Evolutionary conservation across 225 moss, liverwort and hornwort genomes (phyloP), one percentile per base, ranked within the genome.

Genomic region (Polytrichum commune): DNA sequence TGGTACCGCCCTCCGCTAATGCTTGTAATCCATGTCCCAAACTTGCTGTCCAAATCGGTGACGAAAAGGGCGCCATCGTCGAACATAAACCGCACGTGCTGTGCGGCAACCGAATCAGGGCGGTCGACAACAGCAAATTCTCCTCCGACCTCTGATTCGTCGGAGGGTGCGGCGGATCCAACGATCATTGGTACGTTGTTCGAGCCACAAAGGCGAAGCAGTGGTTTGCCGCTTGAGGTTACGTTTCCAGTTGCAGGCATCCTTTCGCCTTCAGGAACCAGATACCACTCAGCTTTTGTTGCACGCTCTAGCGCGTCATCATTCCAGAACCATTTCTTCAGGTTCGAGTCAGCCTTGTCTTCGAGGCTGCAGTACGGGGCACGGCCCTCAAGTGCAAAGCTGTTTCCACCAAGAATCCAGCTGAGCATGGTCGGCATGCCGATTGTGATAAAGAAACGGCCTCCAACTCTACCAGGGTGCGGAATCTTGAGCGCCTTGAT

Each of bases 321-420:
- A 57, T 95, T 81, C 81, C 83, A 78, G 65, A 98, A 93, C 98
- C 98, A 98, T 54, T 86, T 84, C 71, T 33, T 90, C 64, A 98
- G 77, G 24, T 93, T 95, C 1, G 80, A 19, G 66, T 86, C 69
- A 0, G 98, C 95, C 87, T 98, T 98, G 71, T 98, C 98, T 33
- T 95, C 93, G 70, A 98, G 72, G 70, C 95, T 89, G 73, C 98
- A 98, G 19, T 83, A 83, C 0, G 98, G 98, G 61, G 88, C 90
- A 33, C 98, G 89, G 20, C 93, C 98, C 80, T 93, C 91, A 54
- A 98, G 66, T 1, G 90, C 89, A 77, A 83, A 89, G 62, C 87
- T 84, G 76, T 98, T 98, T 33, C 98, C 98, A 35, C 95, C 95
- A n/a, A 98, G 95, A 25, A 98, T 89, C 98, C 98, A 98, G 68